phyloP scores from a whole-genome alignment of 768 basidiomycete species.

The Dentipellis sp. region DNA sequence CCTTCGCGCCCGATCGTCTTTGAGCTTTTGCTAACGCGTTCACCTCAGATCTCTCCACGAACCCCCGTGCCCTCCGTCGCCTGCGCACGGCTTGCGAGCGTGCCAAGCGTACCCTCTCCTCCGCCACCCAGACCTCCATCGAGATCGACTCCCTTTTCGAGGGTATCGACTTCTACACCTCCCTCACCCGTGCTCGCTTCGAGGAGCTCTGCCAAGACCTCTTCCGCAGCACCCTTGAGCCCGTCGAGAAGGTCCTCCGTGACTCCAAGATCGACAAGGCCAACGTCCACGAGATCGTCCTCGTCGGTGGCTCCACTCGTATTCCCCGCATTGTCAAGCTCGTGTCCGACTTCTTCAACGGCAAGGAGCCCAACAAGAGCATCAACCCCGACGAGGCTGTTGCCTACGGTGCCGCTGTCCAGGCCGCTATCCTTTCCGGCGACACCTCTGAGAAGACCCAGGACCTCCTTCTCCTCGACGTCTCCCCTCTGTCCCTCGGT shows the following conservation, averaged over 20 bases:
- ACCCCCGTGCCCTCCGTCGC: conserved; percentile 93
- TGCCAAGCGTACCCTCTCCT: conserved; percentile 97
- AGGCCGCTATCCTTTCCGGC: conserved; percentile 95
- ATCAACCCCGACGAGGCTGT: conserved; percentile 99
- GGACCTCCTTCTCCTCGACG: conserved; percentile 92
- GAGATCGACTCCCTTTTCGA: conserved; percentile 98
- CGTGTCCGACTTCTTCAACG: conserved; percentile 97
- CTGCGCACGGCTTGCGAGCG: conserved; percentile 97
- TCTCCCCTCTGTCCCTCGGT: conserved; percentile 83
- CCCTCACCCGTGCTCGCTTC: conserved; percentile 95
- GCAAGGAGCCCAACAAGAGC: conserved; percentile 97
- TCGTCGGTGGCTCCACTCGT: conserved; percentile 97
- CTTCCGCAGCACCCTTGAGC: conserved; percentile 88
- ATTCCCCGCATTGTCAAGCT: conserved; percentile 97
- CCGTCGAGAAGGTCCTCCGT: conserved; percentile 96
- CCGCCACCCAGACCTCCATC: conserved; percentile 91
- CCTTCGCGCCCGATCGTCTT: neutral
- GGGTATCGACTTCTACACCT: conserved; percentile 98
- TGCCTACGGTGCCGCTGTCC: conserved; percentile 97
- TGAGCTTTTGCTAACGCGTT: conserved; percentile 8
- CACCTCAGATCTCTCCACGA: conserved; percentile 67
- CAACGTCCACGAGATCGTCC: conserved; percentile 92
- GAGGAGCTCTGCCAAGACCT: conserved; percentile 94
- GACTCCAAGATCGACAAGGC: conserved; percentile 98
- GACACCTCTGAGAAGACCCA: conserved; percentile 98